Base-by-base conservation (phyloP, 768 basidiomycete genomes). In the Gelatoporia subvermispora region DNA sequence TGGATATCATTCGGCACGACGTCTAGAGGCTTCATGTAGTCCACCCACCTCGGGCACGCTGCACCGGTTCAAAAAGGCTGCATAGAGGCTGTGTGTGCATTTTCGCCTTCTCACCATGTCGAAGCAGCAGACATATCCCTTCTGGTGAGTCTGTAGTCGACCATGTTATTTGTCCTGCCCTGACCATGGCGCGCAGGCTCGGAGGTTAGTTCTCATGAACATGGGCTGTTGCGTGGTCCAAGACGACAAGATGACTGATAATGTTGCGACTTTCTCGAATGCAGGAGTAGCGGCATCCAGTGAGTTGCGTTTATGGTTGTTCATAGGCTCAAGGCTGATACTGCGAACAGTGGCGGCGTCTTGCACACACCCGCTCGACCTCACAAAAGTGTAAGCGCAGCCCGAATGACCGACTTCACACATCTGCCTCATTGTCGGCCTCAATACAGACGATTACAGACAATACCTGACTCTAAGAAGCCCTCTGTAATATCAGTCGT, bases 301-400 rank as follows among this genome's bases (percentile, higher is more conserved):
- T 69, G 49, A 52, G 67, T 62, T 21, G 17, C 24, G 2, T 13
- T 22, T 28, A 28, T 45, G 15, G 31, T 22, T 17, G 2, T 18
- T 8, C 13, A 11, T 17, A 13, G 34, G 11, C 25, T 41, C 25
- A 3, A n/a, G 28, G 4, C 43, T 31, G 9, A 18, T 7, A 16
- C 39, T n/a, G 35, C 35, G 11, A 24, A 40, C 51, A 88, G 88
- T 90, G 80, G 88, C 89, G 35, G 84, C 88, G 23, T 80, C 75
- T 46, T 84, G 78, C 60, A 92, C 88, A 0, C 89, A 92, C 69
- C 89, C 89, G 35, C 65, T 92, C 47, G 89, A 92, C 66, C 71
- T 92, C 45, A 85, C 87, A 25, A 94, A 92, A 82, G 86, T 91
- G 83, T 88, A 50, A 51, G 81, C 70, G 13, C 1, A 2, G 13